These are phyloP conservation scores for Plenodomus tracheiphilus DNA, from an alignment of 2,329 filamentous ascomycete species.

Conservation along the genomic window DNA sequence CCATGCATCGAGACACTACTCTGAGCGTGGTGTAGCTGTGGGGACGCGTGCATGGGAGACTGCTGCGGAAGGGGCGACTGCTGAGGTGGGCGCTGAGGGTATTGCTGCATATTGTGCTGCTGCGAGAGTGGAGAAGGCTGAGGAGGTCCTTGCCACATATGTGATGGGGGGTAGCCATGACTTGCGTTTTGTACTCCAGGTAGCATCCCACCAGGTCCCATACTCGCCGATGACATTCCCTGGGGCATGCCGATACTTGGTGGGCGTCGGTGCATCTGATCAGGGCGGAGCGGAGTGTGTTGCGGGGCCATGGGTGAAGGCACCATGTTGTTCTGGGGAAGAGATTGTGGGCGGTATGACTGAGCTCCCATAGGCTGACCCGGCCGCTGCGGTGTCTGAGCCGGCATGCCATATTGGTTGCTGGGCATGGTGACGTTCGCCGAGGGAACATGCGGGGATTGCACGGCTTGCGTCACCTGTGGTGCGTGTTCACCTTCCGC, in stretches of 20 bases:
- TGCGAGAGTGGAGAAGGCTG: constrained; percentile 54
- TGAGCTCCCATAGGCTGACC: constrained; percentile 65
- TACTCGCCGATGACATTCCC: constrained; percentile 34
- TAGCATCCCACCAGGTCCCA: constrained; percentile 45
- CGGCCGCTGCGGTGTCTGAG: constrained; percentile 62
- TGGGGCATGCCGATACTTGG: constrained; percentile 56
- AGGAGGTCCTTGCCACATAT: constrained; percentile 55
- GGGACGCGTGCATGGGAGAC: constrained; percentile 54
- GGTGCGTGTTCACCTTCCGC: constrained; percentile 45
- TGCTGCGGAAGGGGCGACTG: constrained; percentile 51
- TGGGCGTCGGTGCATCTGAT: constrained; percentile 69
- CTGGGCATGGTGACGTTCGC: constrained; percentile 59
- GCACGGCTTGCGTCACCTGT: constrained; percentile 49
- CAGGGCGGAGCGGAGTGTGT: constrained; percentile 61
- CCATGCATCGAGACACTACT: constrained; percentile 49
- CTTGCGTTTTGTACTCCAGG: constrained; percentile 48
- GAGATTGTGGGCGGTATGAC: constrained; percentile 71
- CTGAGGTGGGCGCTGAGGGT: constrained; percentile 48
- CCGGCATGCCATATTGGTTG: constrained; percentile 61
- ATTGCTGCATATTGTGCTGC: constrained; percentile 52
- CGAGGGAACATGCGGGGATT: constrained; percentile 60
- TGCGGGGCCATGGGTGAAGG: constrained; percentile 75
- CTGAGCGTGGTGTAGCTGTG: constrained; percentile 52
- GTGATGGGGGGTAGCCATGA: constrained; percentile 50
- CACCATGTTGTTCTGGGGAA: constrained; percentile 70